Percentiles rank a stretch among this genome's conserved stretches.
These are phyloP conservation scores for Aphanomyces euteiches DNA, from an alignment of 352 stramenopile genomes.

Conservation along the genomic window DNA sequence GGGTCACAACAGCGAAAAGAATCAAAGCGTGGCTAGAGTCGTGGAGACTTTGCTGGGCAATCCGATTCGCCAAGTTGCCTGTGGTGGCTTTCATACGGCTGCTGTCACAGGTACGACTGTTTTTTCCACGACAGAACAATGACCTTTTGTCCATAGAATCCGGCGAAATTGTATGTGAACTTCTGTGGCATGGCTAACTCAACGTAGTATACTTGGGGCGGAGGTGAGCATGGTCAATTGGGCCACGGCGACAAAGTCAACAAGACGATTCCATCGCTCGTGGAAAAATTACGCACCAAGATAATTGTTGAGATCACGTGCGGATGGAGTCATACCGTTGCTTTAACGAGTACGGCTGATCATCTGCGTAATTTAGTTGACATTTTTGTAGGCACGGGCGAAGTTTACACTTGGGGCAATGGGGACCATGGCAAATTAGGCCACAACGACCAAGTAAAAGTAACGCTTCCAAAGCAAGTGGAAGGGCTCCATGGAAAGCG, in stretches of 20 bases:
- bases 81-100: constrained; percentile 83
- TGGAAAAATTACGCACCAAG: constrained; percentile 85
- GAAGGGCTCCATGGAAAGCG: constrained; percentile 89
- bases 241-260: constrained; percentile 96
- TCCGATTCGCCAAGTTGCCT: constrained; percentile 83
- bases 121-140: not conserved
- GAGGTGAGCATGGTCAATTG: constrained; percentile 92
- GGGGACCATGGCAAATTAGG: constrained; percentile 93
- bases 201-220: constrained; percentile 74
- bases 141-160: constrained; percentile 40
- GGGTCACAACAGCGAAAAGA: constrained; percentile 78
- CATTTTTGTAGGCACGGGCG: constrained; percentile 58
- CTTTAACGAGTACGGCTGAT: constrained; percentile 57
- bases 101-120: constrained; percentile 48
- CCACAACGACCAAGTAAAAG: constrained; percentile 92
- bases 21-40: constrained; percentile 68
- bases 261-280: constrained; percentile 89
- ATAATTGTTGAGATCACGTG: constrained; percentile 94
- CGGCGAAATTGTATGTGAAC: constrained; percentile 48
- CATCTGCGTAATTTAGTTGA: not conserved
- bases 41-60: constrained; percentile 69
- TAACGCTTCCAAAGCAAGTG: constrained; percentile 91
- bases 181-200: not conserved
- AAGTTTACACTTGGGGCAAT: constrained; percentile 93
- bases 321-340: constrained; percentile 94